Conservation (phyloP, 768 basidiomycete genomes). For the Cystofilobasidium capitatum region DNA sequence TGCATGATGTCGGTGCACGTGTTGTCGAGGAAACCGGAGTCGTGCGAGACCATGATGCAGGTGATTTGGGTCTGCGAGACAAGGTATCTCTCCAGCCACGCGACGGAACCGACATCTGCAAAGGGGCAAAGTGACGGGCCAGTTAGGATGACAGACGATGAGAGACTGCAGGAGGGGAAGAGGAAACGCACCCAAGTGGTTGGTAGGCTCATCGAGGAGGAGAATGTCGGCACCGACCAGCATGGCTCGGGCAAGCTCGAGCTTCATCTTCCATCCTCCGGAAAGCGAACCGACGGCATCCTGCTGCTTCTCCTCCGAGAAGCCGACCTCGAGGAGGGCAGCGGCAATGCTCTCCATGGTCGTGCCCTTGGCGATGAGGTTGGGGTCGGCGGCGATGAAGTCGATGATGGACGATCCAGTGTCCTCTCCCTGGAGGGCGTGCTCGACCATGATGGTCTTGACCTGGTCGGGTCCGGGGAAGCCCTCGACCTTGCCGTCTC, state of each 20-base stretch:
- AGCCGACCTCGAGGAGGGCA: conserved; percentile 79
- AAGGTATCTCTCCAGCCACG: conserved; percentile 86
- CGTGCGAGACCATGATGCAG: conserved; percentile 89
- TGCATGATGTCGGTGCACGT: conserved; percentile 95
- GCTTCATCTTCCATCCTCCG: conserved; percentile 99
- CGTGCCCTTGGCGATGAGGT: conserved; percentile 47
- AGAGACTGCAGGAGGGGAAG: not conserved
- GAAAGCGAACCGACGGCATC: conserved; percentile 82
- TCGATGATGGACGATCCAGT: conserved; percentile 67
- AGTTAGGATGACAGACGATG: not conserved
- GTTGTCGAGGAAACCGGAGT: conserved; percentile 91
- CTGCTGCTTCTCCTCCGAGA: conserved; percentile 72
- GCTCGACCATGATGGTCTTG: conserved; percentile 92
- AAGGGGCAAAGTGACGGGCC: not conserved
- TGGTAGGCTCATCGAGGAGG: conserved; percentile 70
- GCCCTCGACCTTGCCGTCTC: conserved; percentile 86
- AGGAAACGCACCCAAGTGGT: conserved; percentile 56
- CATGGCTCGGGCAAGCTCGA: conserved; percentile 93
- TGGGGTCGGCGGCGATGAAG: conserved; percentile 76
- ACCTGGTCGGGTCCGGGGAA: conserved; percentile 83
- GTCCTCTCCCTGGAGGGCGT: conserved; percentile 90
- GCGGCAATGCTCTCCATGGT: conserved; percentile 62
- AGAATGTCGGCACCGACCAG: conserved; percentile 66
- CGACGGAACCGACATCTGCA: conserved; percentile 56
- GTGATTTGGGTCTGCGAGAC: conserved; percentile 71